Evolutionary conservation across 805 yeast species (phyloP), one percentile per base, ranked within the genome.

Genomic region (Metschnikowia amazonensis): DNA sequence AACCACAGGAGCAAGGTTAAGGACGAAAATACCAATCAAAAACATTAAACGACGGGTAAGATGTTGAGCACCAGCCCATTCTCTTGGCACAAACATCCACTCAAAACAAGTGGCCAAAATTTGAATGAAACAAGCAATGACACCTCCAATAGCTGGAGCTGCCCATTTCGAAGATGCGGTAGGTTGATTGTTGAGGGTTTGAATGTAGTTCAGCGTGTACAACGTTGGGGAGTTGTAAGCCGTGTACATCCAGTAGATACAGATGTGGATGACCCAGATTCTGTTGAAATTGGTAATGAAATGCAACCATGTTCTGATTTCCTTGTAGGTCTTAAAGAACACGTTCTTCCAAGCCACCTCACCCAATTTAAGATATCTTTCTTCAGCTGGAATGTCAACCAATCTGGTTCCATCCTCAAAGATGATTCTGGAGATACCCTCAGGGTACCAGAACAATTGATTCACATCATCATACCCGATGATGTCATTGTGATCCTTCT

Each of bases 31-130:
- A 43, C 79, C 54, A 44, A 84, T 55, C 64, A 92, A 69, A 64
- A 90, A 85, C 75, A 83, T 63, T 59, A 94, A 75, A 65, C 99
- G 84, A 71, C 96, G 88, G 31, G 89, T 73, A 63, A 94, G 79
- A 66, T 87, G 97, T 73, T 92, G 98, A 66, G 98, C 97, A 70
- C 99, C 99, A 29, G 98, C 95, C 98, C 98, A 94, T 58, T 84
- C 81, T 71, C 98, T 84, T 56, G 99, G 99, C 50, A 94, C 98
- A 60, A 89, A 94, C 64, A 82, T 74, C 96, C 96, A 92, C 71
- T 94, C 99, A 60, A 86, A 80, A 30, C 89, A 48, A 24, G 98
- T 90, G 42, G 99, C 99, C 47, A 79, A 56, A 49, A 94, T 76
- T 71, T 94, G 96, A 60, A 94, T 80, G 41, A 79, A 63, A 49